These are phyloP conservation scores for Caloboletus firmus DNA, from an alignment of 1,284 basidiomycete genomes.

Conservation along the genomic window DNA sequence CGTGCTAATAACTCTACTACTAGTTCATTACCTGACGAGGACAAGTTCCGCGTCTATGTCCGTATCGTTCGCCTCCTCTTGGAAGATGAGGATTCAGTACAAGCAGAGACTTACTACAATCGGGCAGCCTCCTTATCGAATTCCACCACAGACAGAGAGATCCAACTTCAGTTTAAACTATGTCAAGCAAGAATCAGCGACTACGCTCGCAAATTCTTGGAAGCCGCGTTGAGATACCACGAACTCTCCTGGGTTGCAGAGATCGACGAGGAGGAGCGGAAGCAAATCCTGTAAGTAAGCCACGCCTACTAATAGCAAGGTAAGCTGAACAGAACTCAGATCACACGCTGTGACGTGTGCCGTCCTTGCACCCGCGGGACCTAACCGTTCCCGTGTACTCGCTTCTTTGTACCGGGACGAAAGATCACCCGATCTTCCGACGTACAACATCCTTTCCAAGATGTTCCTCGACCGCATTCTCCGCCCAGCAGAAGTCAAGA, in stretches of 20 bases:
- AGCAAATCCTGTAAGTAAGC: slow-evolving; percentile 74
- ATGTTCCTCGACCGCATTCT: slow-evolving; percentile 98
- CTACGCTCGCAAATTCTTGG: slow-evolving; percentile 87
- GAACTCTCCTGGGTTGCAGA: slow-evolving; percentile 87
- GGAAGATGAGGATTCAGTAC: slow-evolving; percentile 91
- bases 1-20: neutral
- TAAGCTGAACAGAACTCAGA: slow-evolving; percentile 42
- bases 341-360: slow-evolving; percentile 92
- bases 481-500: slow-evolving; percentile 82
- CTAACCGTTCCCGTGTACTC: slow-evolving; percentile 89
- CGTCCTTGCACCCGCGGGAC: slow-evolving; percentile 96
- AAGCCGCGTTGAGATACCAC: slow-evolving; percentile 94
- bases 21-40: slow-evolving; percentile 75
- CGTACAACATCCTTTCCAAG: slow-evolving; percentile 90
- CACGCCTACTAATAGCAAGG: neutral
- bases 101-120: slow-evolving; percentile 95
- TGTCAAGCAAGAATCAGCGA: slow-evolving; percentile 94
- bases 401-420: slow-evolving; percentile 94
- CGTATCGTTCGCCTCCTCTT: slow-evolving; percentile 93
- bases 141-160: slow-evolving; percentile 73
- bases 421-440: slow-evolving; percentile 74
- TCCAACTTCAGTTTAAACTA: slow-evolving; percentile 79
- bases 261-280: slow-evolving; percentile 88
- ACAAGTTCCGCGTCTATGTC: slow-evolving; percentile 89
- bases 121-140: slow-evolving; percentile 91